phyloP scores from a whole-genome alignment of 108 stramenopile genomes.

The Skeletonema costatum region DNA sequence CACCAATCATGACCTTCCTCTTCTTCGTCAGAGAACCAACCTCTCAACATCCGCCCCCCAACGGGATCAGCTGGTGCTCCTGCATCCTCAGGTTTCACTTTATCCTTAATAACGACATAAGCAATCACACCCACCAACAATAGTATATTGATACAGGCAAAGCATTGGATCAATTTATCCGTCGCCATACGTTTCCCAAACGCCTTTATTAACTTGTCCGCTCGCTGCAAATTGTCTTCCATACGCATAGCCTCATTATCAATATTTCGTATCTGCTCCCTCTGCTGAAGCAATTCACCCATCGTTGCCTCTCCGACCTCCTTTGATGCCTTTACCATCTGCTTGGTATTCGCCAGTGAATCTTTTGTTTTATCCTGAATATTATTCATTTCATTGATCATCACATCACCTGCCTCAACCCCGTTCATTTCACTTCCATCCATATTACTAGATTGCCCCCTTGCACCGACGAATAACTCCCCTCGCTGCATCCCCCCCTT shows the following conservation, averaged over 20 bases:
- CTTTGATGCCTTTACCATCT: constrained; percentile 80
- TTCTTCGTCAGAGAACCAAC: constrained; percentile 12
- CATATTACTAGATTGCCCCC: constrained; percentile 8
- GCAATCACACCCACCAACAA: constrained; percentile 84
- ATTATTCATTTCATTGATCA: constrained; percentile 66
- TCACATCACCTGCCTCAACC: constrained; percentile 67
- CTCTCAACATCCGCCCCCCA: constrained; percentile 21
- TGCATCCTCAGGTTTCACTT: constrained; percentile 7
- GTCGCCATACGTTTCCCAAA: constrained; percentile 95
- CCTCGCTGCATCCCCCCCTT: constrained; percentile 63
- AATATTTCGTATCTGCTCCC: constrained; percentile 86
- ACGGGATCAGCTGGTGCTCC: constrained; percentile 45
- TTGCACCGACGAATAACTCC: constrained; percentile 64
- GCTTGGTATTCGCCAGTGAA: constrained; percentile 67
- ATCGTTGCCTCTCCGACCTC: constrained; percentile 83
- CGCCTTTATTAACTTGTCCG: constrained; percentile 89
- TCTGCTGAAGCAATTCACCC: constrained; percentile 88
- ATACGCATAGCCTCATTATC: constrained; percentile 89
- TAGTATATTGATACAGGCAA: constrained; percentile 85
- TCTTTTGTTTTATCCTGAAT: constrained; percentile 87
- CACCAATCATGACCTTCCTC: not conserved
- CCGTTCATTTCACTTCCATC: constrained; percentile 49
- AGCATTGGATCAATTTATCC: constrained; percentile 95
- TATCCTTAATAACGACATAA: constrained; percentile 76
- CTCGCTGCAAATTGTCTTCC: constrained; percentile 83